Percentiles rank a stretch among this genome's conserved stretches.
These are phyloP conservation scores for Abrus pulchellus DNA, from an alignment of 306 rosid species.

Conservation along the genomic window DNA sequence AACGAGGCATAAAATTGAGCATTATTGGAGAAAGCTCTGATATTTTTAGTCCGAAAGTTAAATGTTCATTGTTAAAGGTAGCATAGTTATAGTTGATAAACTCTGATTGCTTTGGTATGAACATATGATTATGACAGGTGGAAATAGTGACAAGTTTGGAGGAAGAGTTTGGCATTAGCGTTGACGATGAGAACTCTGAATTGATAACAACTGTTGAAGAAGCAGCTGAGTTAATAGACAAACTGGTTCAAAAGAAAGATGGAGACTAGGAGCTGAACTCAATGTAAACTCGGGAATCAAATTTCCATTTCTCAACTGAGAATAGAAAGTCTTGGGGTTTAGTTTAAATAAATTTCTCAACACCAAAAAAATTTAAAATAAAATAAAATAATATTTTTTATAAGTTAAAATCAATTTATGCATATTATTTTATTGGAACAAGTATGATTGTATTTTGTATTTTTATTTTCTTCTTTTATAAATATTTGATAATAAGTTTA, in stretches of 20 bases:
- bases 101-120: background rate
- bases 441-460: too few relatives aligned
- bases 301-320: too few relatives aligned
- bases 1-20: background rate
- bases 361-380: too few relatives aligned
- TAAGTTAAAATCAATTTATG: too few relatives aligned
- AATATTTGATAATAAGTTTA: too few relatives aligned
- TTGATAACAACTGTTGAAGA: slow-evolving; percentile 55
- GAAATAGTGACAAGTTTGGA: slow-evolving; percentile 57
- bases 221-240: slow-evolving; percentile 62
- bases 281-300: background rate
- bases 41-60: background rate
- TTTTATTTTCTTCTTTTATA: too few relatives aligned
- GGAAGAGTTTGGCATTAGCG: slow-evolving; percentile 51
- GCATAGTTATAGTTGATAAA: background rate
- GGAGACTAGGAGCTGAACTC: slow-evolving; percentile 8
- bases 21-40: background rate
- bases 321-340: too few relatives aligned
- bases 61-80: background rate
- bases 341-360: too few relatives aligned
- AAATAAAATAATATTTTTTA: too few relatives aligned
- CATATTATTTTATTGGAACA: too few relatives aligned
- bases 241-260: slow-evolving; percentile 54
- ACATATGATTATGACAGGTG: slow-evolving; percentile 44
- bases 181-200: slow-evolving; percentile 55